Conservation (phyloP, 371 early-diverging fungal genomes). For the Smittium culicis region DNA sequence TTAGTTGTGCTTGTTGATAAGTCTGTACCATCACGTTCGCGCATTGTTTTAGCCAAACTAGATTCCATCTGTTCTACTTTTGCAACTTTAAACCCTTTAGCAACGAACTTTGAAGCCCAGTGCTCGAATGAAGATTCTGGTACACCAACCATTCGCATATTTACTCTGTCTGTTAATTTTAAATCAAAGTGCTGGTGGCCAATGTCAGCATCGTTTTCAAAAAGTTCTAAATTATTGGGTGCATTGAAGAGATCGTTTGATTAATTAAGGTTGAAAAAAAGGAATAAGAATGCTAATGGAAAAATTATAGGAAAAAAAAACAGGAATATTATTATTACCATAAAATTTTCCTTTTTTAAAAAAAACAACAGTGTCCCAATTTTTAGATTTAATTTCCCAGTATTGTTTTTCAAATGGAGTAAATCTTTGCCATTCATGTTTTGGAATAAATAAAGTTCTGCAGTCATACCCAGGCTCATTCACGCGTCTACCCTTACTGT, state of each 20-base stretch:
- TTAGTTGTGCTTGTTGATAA: conserved; percentile 14
- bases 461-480: conserved; percentile 86
- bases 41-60: conserved; percentile 85
- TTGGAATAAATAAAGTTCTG: conserved; percentile 82
- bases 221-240: conserved; percentile 58
- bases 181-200: conserved; percentile 95
- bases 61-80: conserved; percentile 98
- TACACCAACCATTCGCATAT: conserved; percentile 99
- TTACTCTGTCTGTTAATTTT: conserved; percentile 90
- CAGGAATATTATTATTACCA: conserved; percentile 7
- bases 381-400: conserved; percentile 95
- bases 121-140: conserved; percentile 91
- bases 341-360: conserved; percentile 99
- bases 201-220: conserved; percentile 98
- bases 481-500: conserved; percentile 48
- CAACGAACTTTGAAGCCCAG: conserved; percentile 95
- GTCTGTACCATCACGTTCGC: conserved; percentile 48
- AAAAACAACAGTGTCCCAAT: conserved; percentile 97
- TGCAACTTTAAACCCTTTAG: conserved; percentile 94
- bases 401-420: conserved; percentile 98
- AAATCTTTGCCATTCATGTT: conserved; percentile 60
- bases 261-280: conserved; percentile 15
- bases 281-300: conserved; percentile 3
- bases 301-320: background rate
- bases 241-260: too few species aligned